phyloP scores from a whole-genome alignment of 2,329 filamentous ascomycete genomes.

The Ophiostoma novo-ulmi region DNA sequence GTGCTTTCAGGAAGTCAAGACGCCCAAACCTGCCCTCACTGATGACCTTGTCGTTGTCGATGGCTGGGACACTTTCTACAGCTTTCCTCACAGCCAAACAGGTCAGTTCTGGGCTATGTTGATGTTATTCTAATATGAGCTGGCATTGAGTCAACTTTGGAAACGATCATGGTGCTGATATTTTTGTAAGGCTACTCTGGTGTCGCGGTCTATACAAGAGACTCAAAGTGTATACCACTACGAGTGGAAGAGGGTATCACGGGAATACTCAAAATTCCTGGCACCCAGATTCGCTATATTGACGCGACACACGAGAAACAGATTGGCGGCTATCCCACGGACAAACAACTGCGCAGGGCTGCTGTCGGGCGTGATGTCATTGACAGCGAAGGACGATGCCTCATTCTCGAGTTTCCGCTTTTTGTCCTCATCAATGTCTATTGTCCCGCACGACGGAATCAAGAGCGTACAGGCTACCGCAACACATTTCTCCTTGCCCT shows the following conservation, averaged over 20 bases:
- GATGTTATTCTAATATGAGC: not conserved
- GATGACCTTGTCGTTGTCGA: conserved; percentile 95
- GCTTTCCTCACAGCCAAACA: conserved; percentile 88
- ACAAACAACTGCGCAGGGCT: conserved; percentile 53
- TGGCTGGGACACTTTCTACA: conserved; percentile 96
- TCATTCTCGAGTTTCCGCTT: conserved; percentile 87
- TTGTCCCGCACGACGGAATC: conserved; percentile 82
- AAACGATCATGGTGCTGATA: not conserved
- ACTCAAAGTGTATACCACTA: conserved; percentile 75
- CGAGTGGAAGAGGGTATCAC: conserved; percentile 91
- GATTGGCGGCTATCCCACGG: conserved; percentile 82
- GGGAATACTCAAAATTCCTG: conserved; percentile 70
- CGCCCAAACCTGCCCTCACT: conserved; percentile 81
- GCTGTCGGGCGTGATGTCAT: conserved; percentile 64
- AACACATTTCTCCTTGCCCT: conserved; percentile 73
- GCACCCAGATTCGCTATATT: conserved; percentile 63
- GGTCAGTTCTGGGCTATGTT: conserved; percentile 44
- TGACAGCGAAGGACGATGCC: conserved; percentile 86
- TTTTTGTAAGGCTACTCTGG: conserved; percentile 75
- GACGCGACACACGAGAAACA: conserved; percentile 67
- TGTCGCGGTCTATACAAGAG: conserved; percentile 92
- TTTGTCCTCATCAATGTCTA: conserved; percentile 94
- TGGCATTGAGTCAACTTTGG: not conserved
- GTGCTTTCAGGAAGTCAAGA: conserved; percentile 93
- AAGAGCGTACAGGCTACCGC: conserved; percentile 74